phyloP scores from a whole-genome alignment of 768 basidiomycete species.

The Naematelia aurantialba region DNA sequence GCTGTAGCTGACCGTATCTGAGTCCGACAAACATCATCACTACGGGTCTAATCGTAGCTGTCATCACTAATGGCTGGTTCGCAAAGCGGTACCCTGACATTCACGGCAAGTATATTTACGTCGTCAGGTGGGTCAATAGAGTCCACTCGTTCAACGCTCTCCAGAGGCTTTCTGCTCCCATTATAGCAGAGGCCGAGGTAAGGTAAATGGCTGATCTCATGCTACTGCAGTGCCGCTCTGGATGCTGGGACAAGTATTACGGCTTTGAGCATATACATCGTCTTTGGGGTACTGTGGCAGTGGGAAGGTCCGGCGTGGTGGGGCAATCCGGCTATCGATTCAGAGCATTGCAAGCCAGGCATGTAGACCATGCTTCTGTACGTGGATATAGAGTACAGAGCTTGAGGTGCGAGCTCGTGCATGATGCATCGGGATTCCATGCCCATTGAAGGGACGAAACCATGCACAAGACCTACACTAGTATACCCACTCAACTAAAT shows the following conservation, averaged over 20 bases:
- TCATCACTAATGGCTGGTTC: conserved; percentile 35
- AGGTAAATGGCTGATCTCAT: not conserved
- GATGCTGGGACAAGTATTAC: conserved; percentile 50
- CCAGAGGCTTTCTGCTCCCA: no score
- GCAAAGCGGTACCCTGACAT: conserved; percentile 37
- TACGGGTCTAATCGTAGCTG: conserved; percentile 36
- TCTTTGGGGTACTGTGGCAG: conserved; percentile 43
- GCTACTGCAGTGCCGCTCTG: conserved; percentile 40
- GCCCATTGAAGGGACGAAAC: no score
- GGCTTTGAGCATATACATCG: conserved; percentile 44
- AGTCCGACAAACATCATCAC: conserved; percentile 50
- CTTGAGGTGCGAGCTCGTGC: not conserved
- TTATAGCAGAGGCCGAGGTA: not conserved
- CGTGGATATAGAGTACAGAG: not conserved
- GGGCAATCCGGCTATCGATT: conserved; percentile 46
- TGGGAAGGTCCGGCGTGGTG: conserved; percentile 44
- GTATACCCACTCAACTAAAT: no score
- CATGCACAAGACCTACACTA: no score
- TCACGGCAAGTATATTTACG: conserved; percentile 43
- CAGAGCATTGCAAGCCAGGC: conserved; percentile 48
- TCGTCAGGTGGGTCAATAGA: conserved; percentile 27
- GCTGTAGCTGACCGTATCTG: not conserved
- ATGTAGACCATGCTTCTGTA: conserved; percentile 4
- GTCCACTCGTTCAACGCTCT: no score
- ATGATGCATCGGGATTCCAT: no score